Base-by-base conservation (phyloP, 208 protist genomes). In the Crithidia sp. region DNA sequence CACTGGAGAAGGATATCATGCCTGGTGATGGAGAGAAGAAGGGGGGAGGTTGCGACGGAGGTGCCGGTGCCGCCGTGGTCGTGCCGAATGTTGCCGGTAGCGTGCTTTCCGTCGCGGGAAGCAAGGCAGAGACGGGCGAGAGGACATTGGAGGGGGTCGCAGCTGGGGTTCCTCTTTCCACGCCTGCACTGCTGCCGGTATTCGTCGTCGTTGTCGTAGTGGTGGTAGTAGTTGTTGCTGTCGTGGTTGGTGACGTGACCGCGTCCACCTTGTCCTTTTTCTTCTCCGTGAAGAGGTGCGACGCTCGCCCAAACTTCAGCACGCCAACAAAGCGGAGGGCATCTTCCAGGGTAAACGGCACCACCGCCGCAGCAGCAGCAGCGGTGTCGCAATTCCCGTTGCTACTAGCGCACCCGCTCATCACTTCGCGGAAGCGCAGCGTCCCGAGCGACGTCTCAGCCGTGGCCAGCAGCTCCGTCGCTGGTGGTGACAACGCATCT, bases 391-490 rank as follows among this genome's bases (percentile, higher is more conserved):
- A 6, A 50, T 19, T 36, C 16, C n/a, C 2, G 14, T 36, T 43
- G 39, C 16, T 14, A 5, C 10, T 4, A 7, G 28, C 39, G 3
- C 19, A 13, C 4, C 41, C 53, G 12, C 41, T 16, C 47, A 79
- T 62, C 9, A 79, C 36, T 6, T 50, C 43, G 10, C 36, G 53
- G 13, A 69, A 74, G 52, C 74, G 74, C 4, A 59, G 17, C 0
- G 62, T 66, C 13, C 74, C 74, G 16, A 79, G 59, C 13, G 57
- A 74, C 13, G 39, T 59, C 62, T 79, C 56, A 3, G 74, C 74
- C 7, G 52, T 37, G 3, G n/a, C 13, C 58, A 79, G 47, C 14
- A 79, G 59, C 44, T 67, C 40, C 52, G 19, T 44, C 2, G 58
- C 41, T 7, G 58, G 36, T 0, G 59, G 67, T 9, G 19, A 54